phyloP scores from a whole-genome alignment of 139 green algal genomes.

The Diplosphaera chodatii region DNA sequence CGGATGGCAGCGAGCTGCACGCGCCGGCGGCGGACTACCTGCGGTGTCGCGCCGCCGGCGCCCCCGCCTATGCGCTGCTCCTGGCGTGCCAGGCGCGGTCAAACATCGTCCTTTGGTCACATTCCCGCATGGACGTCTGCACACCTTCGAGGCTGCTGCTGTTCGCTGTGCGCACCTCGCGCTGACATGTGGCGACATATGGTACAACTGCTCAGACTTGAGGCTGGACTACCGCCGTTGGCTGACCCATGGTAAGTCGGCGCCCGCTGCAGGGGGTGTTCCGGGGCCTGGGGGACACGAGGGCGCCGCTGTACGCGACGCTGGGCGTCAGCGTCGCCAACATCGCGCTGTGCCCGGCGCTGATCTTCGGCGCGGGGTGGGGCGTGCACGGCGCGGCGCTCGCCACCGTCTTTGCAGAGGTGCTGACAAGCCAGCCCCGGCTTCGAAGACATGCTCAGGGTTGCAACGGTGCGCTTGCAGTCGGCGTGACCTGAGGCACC shows the following conservation, averaged over 20 bases:
- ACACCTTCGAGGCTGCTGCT: no score
- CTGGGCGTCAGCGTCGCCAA: slow-evolving; percentile 29
- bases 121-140: no score
- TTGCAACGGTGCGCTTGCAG: no score
- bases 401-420: slow-evolving; percentile 56
- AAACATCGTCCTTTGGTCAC: no score
- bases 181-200: no score
- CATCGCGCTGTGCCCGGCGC: slow-evolving; percentile 41
- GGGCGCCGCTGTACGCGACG: slow-evolving; percentile 30
- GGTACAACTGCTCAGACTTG: no score
- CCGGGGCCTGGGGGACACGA: slow-evolving; percentile 39
- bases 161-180: no score
- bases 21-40: slow-evolving; percentile 36
- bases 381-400: slow-evolving; percentile 62
- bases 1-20: slow-evolving; percentile 13
- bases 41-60: slow-evolving; percentile 40
- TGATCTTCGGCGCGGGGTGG: slow-evolving; percentile 60
- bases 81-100: slow-evolving; percentile 20
- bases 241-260: no score
- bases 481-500: no score
- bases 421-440: no score
- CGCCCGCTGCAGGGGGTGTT: slow-evolving; percentile 48
- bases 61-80: slow-evolving; percentile 51
- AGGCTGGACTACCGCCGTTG: no score
- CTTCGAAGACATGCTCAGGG: no score